phyloP scores from a whole-genome alignment of 1,139 yeast species.

The Suzukiozyma palmioleophila region DNA sequence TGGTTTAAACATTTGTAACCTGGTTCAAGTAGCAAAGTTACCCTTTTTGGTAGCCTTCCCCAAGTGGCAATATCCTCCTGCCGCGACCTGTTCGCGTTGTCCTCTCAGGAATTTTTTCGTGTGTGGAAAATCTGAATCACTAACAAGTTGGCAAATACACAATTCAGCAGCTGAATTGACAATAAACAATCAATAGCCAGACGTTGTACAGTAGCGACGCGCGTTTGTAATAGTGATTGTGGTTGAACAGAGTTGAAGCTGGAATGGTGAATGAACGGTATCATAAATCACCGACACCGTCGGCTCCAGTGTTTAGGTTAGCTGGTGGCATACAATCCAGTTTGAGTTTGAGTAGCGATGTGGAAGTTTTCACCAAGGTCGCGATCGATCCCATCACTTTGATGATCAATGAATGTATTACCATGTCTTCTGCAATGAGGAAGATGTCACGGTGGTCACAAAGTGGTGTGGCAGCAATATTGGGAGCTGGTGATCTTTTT shows the following conservation, averaged over 20 bases:
- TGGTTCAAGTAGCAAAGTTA: too few species aligned
- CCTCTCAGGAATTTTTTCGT: too few species aligned
- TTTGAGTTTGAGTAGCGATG: slow-evolving; percentile 1
- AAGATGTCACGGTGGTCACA: slow-evolving; percentile 78
- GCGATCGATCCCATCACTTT: slow-evolving; percentile 78
- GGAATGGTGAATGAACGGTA: not conserved
- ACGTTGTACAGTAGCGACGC: too few species aligned
- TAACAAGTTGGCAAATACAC: too few species aligned
- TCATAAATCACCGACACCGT: slow-evolving; percentile 3
- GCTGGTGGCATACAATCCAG: slow-evolving; percentile 2
- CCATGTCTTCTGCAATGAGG: slow-evolving; percentile 86
- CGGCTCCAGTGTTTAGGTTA: slow-evolving; percentile 1
- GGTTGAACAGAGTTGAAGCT: not conserved
- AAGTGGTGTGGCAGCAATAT: slow-evolving; percentile 83
- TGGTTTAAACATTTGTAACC: too few species aligned
- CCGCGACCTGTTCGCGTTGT: too few species aligned
- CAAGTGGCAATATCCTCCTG: too few species aligned
- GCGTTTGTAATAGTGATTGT: not conserved
- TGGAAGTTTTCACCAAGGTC: slow-evolving; percentile 9
- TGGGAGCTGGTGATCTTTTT: slow-evolving; percentile 55
- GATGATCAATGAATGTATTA: slow-evolving; percentile 83
- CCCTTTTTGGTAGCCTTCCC: too few species aligned
- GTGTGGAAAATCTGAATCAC: too few species aligned
- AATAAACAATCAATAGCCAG: too few species aligned
- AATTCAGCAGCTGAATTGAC: too few species aligned